Evolutionary conservation across 257 asterid genomes (phyloP), one percentile per base, ranked within the genome.

Genomic region (Solanum neorickii): DNA sequence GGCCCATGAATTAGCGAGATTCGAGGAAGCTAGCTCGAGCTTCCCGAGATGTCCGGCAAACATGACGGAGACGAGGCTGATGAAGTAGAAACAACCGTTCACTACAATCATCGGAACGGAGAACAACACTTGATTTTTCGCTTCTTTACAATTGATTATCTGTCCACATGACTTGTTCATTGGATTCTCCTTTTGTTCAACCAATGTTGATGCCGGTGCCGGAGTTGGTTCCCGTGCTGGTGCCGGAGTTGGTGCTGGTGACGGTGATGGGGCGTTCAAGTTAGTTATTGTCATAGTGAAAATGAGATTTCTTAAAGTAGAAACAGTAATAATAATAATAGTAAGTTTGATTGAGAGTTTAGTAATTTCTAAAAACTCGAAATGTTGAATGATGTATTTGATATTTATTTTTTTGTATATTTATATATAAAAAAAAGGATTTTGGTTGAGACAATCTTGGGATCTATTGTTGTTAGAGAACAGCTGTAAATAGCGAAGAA

Each of bases 1-100:
- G 18, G 91, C 90, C 91, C 91, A 89, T 11, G 89, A 89, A 39
- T 89, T 87, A 72, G 88, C 90, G 31, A 89, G 90, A 44, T 86
- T 89, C 1, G 91, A 62, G 7, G 89, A 88, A 6, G 91, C 92
- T 3, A 88, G 92, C 18, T 88, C 86, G 27, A 86, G 89, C 4
- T 90, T 86, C 46, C 92, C 92, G 7, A 87, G 87, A 76, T 88
- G 90, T 33, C 92, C 90, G 23, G 90, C 89, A 6, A 90, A 90
- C 92, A 90, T 88, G 49, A 88, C 88, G 3, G 92, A 83, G 10
- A 82, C 78, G n/a, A 88, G 59, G 41, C 87, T 78, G 41, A 90
- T 90, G 83, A 82, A 86, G 62, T 86, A 83, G 74, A 85, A 88
- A 35, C 21, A 74, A 35, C 47, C 87, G 9, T 88, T 86, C 9